A percentile compares a stretch with the other conserved stretches of the same genome.
Conservation (phyloP, 192 early-diverging fungal species). For the Chytriomyces confervae region DNA sequence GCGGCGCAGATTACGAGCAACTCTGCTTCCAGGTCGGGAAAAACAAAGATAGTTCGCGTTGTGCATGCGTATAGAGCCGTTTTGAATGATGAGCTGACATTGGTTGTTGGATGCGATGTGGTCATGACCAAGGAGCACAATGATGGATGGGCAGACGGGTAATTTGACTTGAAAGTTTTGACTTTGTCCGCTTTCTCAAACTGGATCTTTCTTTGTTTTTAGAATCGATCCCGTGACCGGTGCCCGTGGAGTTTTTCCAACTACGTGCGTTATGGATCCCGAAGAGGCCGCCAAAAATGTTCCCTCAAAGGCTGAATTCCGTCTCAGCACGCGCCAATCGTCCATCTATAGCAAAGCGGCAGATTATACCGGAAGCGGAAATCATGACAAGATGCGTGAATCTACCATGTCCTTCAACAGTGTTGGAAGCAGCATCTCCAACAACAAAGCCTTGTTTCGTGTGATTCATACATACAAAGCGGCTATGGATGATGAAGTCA, state of each 20-base stretch:
- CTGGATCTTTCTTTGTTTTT: not conserved
- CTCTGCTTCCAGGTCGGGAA: not conserved
- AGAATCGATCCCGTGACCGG: constrained; percentile 35
- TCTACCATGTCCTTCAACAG: not conserved
- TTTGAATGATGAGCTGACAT: constrained; percentile 40
- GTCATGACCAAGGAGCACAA: constrained; percentile 43
- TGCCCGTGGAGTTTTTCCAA: constrained; percentile 43
- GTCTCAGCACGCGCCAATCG: constrained; percentile 5
- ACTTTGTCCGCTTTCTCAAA: not conserved
- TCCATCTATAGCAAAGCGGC: constrained; percentile 4
- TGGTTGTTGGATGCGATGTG: constrained; percentile 36
- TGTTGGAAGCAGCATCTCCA: not conserved
- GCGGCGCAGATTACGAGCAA: not conserved
- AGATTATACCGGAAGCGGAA: not conserved
- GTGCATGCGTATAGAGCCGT: constrained; percentile 37
- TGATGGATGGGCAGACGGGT: constrained; percentile 46
- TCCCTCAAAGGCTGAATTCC: constrained; percentile 5
- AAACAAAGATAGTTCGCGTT: constrained; percentile 12
- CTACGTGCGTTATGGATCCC: constrained; percentile 40
- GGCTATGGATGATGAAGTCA: constrained; percentile 44
- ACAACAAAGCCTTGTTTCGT: not conserved
- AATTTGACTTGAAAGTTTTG: not conserved
- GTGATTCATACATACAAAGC: constrained; percentile 42
- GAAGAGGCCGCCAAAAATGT: not conserved
- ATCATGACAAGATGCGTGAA: not conserved